A percentile compares a stretch with the other conserved stretches of the same genome.
Conservation (phyloP, 2,329 filamentous ascomycete genomes). For the Penicillium paneum region DNA sequence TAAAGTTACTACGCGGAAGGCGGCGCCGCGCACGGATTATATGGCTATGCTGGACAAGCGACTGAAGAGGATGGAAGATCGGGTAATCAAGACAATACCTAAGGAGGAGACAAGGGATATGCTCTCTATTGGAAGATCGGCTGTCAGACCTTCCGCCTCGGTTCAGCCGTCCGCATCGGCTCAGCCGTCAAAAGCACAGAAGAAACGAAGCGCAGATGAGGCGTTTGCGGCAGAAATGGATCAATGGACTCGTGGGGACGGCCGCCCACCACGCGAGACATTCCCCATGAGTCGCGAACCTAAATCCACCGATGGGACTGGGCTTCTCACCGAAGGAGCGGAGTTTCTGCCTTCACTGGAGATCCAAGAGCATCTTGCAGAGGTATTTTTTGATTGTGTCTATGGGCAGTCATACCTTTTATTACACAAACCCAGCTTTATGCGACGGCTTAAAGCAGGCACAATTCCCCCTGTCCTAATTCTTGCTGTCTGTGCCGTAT, state of each 20-base stretch:
- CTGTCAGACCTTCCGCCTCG: conserved; percentile 74
- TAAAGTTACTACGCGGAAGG: conserved; percentile 92
- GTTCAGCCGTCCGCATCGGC: conserved; percentile 54
- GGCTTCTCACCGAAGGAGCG: conserved; percentile 73
- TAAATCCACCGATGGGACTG: conserved; percentile 69
- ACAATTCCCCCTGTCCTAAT: conserved; percentile 84
- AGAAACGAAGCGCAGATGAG: conserved; percentile 81
- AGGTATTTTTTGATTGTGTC: conserved; percentile 92
- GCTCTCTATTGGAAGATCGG: conserved; percentile 68
- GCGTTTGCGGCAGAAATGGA: conserved; percentile 81
- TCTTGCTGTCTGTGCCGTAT: conserved; percentile 89
- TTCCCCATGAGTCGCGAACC: conserved; percentile 55
- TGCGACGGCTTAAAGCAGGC: conserved; percentile 73
- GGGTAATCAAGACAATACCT: conserved; percentile 91
- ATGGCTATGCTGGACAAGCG: conserved; percentile 99
- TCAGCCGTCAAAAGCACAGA: conserved; percentile 58
- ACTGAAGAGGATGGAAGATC: conserved; percentile 94
- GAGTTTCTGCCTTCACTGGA: conserved; percentile 81
- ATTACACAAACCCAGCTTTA: conserved; percentile 95
- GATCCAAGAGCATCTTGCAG: conserved; percentile 86
- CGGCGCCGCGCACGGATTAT: conserved; percentile 91
- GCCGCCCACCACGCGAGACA: conserved; percentile 48
- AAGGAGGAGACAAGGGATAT: conserved; percentile 74
- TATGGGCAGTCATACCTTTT: conserved; percentile 95
- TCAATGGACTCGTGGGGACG: conserved; percentile 68